Conservation (phyloP, 768 basidiomycete species). For the Mycena chlorophos region DNA sequence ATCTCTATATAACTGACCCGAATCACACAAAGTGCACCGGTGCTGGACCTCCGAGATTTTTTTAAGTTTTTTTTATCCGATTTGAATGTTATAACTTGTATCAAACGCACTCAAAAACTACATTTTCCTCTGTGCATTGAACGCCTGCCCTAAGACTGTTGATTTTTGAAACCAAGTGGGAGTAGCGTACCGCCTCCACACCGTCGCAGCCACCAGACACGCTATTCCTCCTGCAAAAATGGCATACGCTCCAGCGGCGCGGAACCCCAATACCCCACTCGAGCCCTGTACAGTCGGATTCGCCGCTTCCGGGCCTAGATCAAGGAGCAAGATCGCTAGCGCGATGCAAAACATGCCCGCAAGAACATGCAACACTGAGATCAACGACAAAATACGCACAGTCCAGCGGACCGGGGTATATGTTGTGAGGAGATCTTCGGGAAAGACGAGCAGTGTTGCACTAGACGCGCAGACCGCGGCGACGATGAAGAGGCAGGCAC, state of each 20-base stretch:
- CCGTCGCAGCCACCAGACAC: neutral
- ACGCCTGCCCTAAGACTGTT: neutral
- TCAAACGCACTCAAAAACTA: too few relatives aligned
- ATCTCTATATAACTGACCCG: too few relatives aligned
- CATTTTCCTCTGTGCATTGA: too few relatives aligned
- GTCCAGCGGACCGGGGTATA: slow-evolving; percentile 17
- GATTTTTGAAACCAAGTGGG: slow-evolving; percentile 5
- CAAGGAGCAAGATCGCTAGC: slow-evolving; percentile 21
- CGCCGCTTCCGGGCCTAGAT: slow-evolving; percentile 7
- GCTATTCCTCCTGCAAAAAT: neutral
- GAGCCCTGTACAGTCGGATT: neutral
- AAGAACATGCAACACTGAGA: slow-evolving; percentile 20
- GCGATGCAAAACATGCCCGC: slow-evolving; percentile 21
- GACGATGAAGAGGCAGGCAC: slow-evolving; percentile 24
- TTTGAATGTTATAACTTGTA: too few relatives aligned
- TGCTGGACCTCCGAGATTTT: too few relatives aligned
- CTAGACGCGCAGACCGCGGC: slow-evolving; percentile 18
- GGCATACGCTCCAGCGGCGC: slow-evolving; percentile 10
- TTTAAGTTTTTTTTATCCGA: too few relatives aligned
- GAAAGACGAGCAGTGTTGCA: slow-evolving; percentile 17
- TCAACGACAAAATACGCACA: slow-evolving; percentile 18
- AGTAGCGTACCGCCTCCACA: slow-evolving; percentile 9
- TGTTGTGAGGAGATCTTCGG: slow-evolving; percentile 13
- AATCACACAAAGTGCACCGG: too few relatives aligned
- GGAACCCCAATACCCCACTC: neutral